phyloP scores from a whole-genome alignment of 2,329 filamentous ascomycete species.

The Pseudogymnoascus sp. region DNA sequence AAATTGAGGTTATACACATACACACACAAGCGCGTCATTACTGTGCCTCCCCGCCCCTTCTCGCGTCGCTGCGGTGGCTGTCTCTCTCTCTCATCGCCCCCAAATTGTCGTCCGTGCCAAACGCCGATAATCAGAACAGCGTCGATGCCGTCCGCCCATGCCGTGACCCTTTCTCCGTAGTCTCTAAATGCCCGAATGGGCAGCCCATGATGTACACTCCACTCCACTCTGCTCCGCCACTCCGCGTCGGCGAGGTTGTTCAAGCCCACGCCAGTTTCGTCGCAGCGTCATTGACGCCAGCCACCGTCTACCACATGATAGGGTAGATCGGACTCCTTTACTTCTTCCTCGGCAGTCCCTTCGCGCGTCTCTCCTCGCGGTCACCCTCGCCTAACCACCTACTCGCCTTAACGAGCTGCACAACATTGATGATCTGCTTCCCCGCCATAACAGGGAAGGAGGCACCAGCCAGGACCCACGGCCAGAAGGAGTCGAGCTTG shows the following conservation, averaged over 20 bases:
- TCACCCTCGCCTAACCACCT: slow-evolving; percentile 93
- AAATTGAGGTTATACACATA: neutral
- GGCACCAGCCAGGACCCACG: slow-evolving; percentile 73
- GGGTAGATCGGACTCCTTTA: neutral
- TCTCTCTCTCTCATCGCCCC: neutral
- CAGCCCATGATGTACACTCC: neutral
- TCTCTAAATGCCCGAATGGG: neutral
- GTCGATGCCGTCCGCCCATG: neutral
- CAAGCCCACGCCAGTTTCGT: neutral
- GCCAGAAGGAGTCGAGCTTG: slow-evolving; percentile 73
- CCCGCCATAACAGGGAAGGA: slow-evolving; percentile 80
- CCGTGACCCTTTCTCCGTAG: neutral
- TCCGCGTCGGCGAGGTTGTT: neutral
- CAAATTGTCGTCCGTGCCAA: neutral
- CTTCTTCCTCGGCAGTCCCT: slow-evolving; percentile 46
- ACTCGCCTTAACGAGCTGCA: slow-evolving; percentile 90
- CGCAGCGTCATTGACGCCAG: neutral
- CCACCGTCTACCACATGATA: neutral
- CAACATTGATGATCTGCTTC: slow-evolving; percentile 90
- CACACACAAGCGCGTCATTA: neutral
- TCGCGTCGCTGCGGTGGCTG: neutral
- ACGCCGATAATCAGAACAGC: slow-evolving; percentile 3
- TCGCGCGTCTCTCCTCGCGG: slow-evolving; percentile 51
- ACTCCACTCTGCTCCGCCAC: neutral
- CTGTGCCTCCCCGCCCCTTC: neutral